These are phyloP conservation scores for Begonia fuchsioides DNA, from an alignment of 306 rosid species.

Conservation along the genomic window DNA sequence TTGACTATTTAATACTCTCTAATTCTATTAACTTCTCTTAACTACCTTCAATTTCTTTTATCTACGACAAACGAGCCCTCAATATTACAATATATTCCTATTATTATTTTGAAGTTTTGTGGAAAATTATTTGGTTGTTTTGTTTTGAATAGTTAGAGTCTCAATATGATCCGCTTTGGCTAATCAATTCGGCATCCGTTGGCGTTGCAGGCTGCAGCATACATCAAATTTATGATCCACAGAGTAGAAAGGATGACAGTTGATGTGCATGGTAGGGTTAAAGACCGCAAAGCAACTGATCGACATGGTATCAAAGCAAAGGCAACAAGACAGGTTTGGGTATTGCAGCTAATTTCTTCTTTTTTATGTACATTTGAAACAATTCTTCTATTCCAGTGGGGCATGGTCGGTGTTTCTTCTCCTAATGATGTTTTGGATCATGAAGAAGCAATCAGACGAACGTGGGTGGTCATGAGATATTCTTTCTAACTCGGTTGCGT, in stretches of 20 bases:
- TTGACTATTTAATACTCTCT: too few relatives aligned
- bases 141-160: too few relatives aligned
- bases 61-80: too few relatives aligned
- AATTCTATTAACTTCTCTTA: too few relatives aligned
- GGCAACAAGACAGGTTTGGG: conserved; percentile 72
- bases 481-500: too few relatives aligned
- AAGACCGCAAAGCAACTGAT: conserved; percentile 58
- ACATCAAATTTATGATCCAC: conserved; percentile 72
- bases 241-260: conserved; percentile 87
- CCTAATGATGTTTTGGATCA: conserved; percentile 95
- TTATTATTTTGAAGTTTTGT: too few relatives aligned
- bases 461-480: conserved; percentile 75
- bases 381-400: conserved; percentile 58
- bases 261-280: conserved; percentile 80
- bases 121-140: too few relatives aligned
- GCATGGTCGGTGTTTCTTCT: conserved; percentile 84
- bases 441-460: conserved; percentile 61
- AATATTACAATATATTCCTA: too few relatives aligned
- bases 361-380: too few relatives aligned
- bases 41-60: too few relatives aligned
- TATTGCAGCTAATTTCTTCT: background rate
- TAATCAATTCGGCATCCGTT: too few relatives aligned
- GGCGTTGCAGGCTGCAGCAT: conserved; percentile 27
- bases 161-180: background rate
- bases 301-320: conserved; percentile 60